Conservation (phyloP, 495 filamentous ascomycete genomes). For the Mytilinidion resinicola region DNA sequence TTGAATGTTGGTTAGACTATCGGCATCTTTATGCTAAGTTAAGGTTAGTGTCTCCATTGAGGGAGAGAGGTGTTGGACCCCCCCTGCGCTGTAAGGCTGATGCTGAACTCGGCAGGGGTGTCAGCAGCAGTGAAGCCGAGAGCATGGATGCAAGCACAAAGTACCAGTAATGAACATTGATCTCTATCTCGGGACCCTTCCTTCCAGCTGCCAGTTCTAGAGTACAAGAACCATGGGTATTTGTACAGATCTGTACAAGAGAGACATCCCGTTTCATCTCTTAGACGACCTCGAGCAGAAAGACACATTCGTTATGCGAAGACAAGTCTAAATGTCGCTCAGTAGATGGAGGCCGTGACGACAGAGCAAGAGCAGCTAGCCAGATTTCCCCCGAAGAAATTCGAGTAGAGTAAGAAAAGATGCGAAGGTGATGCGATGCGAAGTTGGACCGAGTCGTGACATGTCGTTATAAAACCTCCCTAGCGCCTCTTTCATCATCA, state of each 20-base stretch:
- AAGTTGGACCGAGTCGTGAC: not conserved
- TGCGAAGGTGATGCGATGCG: too few species aligned
- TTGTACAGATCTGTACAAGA: not conserved
- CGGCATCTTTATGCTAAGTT: too few species aligned
- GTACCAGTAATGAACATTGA: slow-evolving; percentile 10
- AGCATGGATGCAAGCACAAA: too few species aligned
- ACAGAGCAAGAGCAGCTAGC: not conserved
- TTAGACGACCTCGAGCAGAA: not conserved
- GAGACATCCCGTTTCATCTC: not conserved
- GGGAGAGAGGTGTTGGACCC: too few species aligned
- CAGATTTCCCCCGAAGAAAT: too few species aligned
- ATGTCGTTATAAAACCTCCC: not conserved
- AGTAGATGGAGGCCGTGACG: not conserved
- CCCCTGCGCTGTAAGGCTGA: too few species aligned
- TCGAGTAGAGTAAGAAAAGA: too few species aligned
- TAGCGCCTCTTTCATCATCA: not conserved
- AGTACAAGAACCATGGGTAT: slow-evolving; percentile 9
- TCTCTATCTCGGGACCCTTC: not conserved
- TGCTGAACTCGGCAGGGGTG: too few species aligned
- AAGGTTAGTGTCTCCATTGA: too few species aligned
- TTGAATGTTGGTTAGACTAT: too few species aligned
- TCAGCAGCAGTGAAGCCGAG: too few species aligned
- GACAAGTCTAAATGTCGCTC: slow-evolving; percentile 4
- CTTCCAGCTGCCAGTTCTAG: not conserved
- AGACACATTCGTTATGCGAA: not conserved